Evolutionary conservation across 805 yeast species (phyloP), one percentile per base, ranked within the genome.

Genomic region (Lachancea kluyveri): DNA sequence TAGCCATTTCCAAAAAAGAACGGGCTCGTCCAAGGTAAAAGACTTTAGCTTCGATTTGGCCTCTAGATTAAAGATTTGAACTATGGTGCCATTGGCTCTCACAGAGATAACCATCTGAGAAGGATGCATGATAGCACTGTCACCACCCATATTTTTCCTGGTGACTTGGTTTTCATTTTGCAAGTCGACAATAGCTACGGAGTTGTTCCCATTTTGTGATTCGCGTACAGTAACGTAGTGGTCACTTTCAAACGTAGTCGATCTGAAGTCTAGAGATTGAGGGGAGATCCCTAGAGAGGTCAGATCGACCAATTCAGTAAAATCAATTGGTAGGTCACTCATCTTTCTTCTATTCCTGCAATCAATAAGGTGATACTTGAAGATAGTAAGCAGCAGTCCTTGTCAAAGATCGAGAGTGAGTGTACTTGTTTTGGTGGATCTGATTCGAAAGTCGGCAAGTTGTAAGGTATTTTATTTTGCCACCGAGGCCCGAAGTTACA

Each of bases 61-160:
- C 33, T 78, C 83, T 48, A 92, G 70, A 62, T 92, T 84, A 65
- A 92, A 94, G 46, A 92, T 84, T 64, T 87, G 99, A 40, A 92
- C 73, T 23, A 96, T 88, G 29, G 96, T 87, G 45, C 96, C 96
- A 54, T 87, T 92, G 25, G 97, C 97, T 55, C 97, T 76, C 44
- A 92, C 74, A 10, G 96, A 86, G 48, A 92, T 87, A 42, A 88
- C 86, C 61, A 81, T 77, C 59, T 80, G 77, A n/a, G 64, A 54
- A 20, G 98, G 97, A 60, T 87, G 94, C 92, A 92, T 79, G 55
- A 92, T 92, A 30, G 96, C 97, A 41, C 87, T 83, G 62, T 92
- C 99, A 26, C 98, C 99, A 35, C 84, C 73, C 95, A 92, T 92
- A 59, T 84, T 82, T 62, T 92, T 90, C 54, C 94, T 78, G 14